Percentiles rank a stretch among this genome's conserved stretches.
phyloP scores from a whole-genome alignment of 257 asterid genomes.

The Buddleja alternifolia region DNA sequence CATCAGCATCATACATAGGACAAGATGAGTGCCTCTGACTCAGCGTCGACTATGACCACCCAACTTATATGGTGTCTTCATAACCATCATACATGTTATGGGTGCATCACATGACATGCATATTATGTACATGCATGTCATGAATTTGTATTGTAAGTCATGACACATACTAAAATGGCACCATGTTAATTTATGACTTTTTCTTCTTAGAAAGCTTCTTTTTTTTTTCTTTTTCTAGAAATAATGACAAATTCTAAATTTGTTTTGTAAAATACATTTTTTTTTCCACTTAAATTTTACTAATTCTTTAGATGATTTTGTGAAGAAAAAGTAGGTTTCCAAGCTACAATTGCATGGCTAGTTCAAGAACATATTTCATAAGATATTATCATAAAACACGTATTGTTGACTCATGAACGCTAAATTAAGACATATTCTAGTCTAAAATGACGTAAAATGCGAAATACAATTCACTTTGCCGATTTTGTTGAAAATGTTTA shows the following conservation, averaged over 20 bases:
- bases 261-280: no score
- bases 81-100: neutral
- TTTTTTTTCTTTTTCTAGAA: no score
- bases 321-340: neutral
- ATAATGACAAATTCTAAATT: no score
- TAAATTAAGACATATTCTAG: no score
- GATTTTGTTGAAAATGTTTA: no score
- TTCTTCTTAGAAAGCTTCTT: no score
- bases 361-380: no score
- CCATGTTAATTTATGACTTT: neutral
- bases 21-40: constrained; percentile 36
- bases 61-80: neutral
- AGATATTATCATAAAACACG: no score
- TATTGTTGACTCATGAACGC: no score
- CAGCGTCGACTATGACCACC: constrained; percentile 34
- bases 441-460: no score
- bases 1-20: constrained; percentile 29
- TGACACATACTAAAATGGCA: neutral
- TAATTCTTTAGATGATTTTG: neutral
- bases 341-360: neutral
- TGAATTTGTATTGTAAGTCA: neutral
- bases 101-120: constrained; percentile 12
- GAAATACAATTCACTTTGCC: no score
- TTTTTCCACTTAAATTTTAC: neutral
- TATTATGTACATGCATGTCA: constrained; percentile 8